phyloP scores from a whole-genome alignment of 2,329 filamentous ascomycete genomes.

The Fusarium staphyleae region DNA sequence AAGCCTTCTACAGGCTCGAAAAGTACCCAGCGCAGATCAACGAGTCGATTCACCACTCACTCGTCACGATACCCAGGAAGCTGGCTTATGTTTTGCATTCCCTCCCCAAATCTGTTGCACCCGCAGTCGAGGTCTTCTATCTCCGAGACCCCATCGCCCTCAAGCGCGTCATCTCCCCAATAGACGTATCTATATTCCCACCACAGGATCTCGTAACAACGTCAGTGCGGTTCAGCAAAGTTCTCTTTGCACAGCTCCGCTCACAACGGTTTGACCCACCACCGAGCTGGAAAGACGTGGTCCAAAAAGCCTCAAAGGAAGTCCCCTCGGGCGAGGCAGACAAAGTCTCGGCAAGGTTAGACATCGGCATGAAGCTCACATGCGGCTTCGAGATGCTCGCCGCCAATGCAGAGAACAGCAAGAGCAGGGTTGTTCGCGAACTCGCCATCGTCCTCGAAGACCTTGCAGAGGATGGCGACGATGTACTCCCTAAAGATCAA shows the following conservation, averaged over 20 bases:
- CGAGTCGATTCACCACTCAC: constrained; percentile 77
- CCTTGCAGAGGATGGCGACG: constrained; percentile 72
- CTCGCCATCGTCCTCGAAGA: constrained; percentile 80
- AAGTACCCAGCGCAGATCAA: constrained; percentile 82
- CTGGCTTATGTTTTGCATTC: constrained; percentile 80
- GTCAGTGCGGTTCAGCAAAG: constrained; percentile 83
- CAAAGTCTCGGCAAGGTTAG: constrained; percentile 50
- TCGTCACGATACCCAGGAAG: constrained; percentile 79
- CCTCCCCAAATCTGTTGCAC: constrained; percentile 77
- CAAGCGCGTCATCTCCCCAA: constrained; percentile 67
- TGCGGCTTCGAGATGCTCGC: constrained; percentile 92
- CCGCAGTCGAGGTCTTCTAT: constrained; percentile 91
- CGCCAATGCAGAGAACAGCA: constrained; percentile 69
- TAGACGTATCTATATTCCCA: constrained; percentile 67
- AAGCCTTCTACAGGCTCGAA: constrained; percentile 87
- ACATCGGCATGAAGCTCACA: constrained; percentile 87
- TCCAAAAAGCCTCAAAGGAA: constrained; percentile 34
- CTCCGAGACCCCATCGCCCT: constrained; percentile 82
- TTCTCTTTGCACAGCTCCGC: constrained; percentile 88
- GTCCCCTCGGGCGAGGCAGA: constrained; percentile 19
- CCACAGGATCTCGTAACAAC: constrained; percentile 81
- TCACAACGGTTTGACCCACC: constrained; percentile 82
- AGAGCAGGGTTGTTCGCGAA: constrained; percentile 75
- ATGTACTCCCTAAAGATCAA: constrained; percentile 69
- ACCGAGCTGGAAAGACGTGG: constrained; percentile 54